Evolutionary conservation across 2,329 filamentous ascomycete species (phyloP), one percentile per base, ranked within the genome.

Genomic region (Aureobasidium subglaciale): DNA sequence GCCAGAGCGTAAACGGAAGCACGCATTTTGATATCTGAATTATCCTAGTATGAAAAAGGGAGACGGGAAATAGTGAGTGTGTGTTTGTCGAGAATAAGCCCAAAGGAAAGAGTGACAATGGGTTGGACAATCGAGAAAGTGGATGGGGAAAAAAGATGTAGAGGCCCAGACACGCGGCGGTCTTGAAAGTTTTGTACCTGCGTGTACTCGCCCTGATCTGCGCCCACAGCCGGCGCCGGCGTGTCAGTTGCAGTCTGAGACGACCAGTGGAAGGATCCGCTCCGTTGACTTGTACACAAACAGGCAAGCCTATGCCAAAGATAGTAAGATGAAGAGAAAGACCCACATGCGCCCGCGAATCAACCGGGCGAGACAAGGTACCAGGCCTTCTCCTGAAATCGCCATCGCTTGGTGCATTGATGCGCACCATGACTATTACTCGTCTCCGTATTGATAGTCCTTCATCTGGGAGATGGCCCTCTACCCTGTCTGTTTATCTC

Each of bases 1-100:
- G 70, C 68, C 29, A 70, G 62, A 46, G 58, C 45, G 48, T 58
- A 55, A 37, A 56, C 45, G 30, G 58, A 56, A 22, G 50, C 20
- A 56, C 50, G 50, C 50, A 55, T 55, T 25, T 35, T 54, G 49
- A 25, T 7, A 50, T 40, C 5, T 50, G 27, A 27, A 30, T 27
- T 20, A 29, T 55, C 29, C 50, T 45, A n/a, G n/a, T 35, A n/a
- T n/a, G n/a, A 32, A 24, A 42, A 32, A 32, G 29, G 18, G 29
- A 41, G 20, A 30, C 22, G 41, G 22, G 27, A 55, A 27, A 29
- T 18, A 40, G 18, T n/a, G 24, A 55, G 45, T 55, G 50, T 38
- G 38, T 24, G 29, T 45, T n/a, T n/a, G n/a, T 55, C 29, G 38
- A 55, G 27, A 22, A 27, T 16, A 42, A 16, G 20, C 50, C 50